Evolutionary conservation across 768 basidiomycete species (phyloP).

Genomic region (Coprinopsis strossmayeri): DNA sequence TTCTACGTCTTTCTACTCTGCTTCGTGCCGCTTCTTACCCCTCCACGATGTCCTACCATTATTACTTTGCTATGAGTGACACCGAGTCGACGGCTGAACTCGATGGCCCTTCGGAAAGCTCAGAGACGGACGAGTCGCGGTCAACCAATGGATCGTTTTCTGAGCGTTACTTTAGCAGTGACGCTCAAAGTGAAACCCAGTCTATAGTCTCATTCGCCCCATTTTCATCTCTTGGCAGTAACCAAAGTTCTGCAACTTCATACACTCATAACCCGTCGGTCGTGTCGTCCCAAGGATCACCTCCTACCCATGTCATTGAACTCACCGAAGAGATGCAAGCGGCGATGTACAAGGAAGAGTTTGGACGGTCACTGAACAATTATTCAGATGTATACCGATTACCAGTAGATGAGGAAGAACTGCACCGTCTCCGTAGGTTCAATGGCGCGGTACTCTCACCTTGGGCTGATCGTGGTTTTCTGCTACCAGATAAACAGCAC

Average conservation of each 20-base stretch:
- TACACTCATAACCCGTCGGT: neutral
- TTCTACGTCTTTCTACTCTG: neutral
- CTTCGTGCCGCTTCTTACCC: neutral
- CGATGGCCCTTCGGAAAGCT: too few relatives aligned
- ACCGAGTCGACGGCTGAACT: too few relatives aligned
- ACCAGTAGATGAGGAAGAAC: conserved; percentile 74
- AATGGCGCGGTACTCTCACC: too few relatives aligned
- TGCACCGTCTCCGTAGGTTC: conserved; percentile 57
- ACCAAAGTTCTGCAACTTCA: neutral
- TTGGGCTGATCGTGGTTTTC: too few relatives aligned
- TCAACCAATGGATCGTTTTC: neutral
- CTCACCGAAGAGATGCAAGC: neutral
- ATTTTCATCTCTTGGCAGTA: neutral
- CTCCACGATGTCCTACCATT: neutral
- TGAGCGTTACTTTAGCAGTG: neutral
- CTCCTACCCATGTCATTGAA: neutral
- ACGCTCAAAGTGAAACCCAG: neutral
- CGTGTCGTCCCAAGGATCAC: neutral
- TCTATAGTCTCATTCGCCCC: neutral
- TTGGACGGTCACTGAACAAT: conserved; percentile 66
- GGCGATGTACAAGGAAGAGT: conserved; percentile 30
- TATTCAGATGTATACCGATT: conserved; percentile 76
- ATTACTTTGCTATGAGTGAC: neutral
- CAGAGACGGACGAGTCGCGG: neutral
- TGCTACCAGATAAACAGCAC: conserved; percentile 72